Conservation (phyloP, 176 grass and related monocot genomes). For the Triticum turgidum region DNA sequence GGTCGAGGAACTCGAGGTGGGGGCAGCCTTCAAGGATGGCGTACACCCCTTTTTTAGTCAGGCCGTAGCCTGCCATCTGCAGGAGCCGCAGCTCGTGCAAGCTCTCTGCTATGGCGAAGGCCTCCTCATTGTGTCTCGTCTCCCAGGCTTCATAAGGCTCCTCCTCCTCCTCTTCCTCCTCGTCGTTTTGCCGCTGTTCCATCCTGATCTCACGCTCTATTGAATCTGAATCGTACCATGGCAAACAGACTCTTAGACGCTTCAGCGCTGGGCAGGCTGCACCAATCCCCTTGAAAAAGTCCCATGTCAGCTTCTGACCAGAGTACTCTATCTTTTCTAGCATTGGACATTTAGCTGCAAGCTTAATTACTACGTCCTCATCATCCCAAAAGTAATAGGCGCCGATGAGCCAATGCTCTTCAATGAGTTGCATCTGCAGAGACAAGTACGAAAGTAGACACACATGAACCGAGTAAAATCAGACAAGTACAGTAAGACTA, state of each 20-base stretch:
- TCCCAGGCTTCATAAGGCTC: neutral
- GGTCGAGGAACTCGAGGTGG: conserved; percentile 40
- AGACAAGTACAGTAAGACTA: neutral
- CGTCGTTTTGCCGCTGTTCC: neutral
- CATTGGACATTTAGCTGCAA: conserved; percentile 29
- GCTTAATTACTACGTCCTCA: conserved; percentile 1
- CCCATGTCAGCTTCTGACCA: neutral
- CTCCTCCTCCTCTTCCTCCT: neutral
- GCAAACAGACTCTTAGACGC: conserved; percentile 23
- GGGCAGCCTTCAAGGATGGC: conserved; percentile 46
- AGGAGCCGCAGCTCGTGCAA: conserved; percentile 34
- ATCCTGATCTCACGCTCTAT: neutral
- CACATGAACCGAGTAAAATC: neutral
- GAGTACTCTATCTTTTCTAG: conserved; percentile 52
- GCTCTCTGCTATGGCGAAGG: conserved; percentile 40
- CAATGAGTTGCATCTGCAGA: conserved; percentile 36
- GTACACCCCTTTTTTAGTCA: conserved; percentile 30
- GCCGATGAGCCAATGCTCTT: conserved; percentile 39
- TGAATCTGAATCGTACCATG: neutral
- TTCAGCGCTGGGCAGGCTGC: conserved; percentile 33
- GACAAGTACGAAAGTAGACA: neutral
- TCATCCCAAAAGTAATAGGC: neutral
- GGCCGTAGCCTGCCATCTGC: conserved; percentile 30
- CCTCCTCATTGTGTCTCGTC: conserved; percentile 5
- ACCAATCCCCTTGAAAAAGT: conserved; percentile 7